phyloP scores from a whole-genome alignment of 805 yeast species.

The Kregervanrija delftensis region DNA sequence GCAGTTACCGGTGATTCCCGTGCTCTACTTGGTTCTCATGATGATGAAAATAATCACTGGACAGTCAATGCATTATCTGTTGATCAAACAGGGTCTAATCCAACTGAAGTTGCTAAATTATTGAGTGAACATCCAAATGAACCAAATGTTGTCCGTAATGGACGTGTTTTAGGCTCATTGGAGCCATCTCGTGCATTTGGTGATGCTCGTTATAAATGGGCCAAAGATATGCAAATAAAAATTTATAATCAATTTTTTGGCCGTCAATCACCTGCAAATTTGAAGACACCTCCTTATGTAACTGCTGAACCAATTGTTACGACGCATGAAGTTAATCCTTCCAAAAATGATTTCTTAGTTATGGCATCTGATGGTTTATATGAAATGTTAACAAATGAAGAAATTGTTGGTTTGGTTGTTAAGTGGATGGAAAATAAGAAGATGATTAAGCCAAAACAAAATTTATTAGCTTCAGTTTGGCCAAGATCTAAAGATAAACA shows the following conservation, averaged over 20 bases:
- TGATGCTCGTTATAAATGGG: constrained; percentile 88
- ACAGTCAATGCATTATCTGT: constrained; percentile 78
- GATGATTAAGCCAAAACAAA: constrained; percentile 44
- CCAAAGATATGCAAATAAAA: constrained; percentile 62
- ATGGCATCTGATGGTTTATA: constrained; percentile 92
- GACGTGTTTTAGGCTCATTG: constrained; percentile 85
- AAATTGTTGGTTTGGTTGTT: constrained; percentile 85
- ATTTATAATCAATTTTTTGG: constrained; percentile 77
- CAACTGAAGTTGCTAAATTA: constrained; percentile 77
- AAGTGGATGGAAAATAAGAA: constrained; percentile 83
- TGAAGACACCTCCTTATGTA: constrained; percentile 91
- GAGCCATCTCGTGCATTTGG: constrained; percentile 98
- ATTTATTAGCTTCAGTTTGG: constrained; percentile 36
- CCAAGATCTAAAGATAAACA: constrained; percentile 29
- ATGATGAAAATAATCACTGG: constrained; percentile 61
- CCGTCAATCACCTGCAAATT: constrained; percentile 61
- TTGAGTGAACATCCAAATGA: constrained; percentile 88
- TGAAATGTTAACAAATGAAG: constrained; percentile 88
- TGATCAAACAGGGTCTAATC: constrained; percentile 93
- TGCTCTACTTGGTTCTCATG: constrained; percentile 74
- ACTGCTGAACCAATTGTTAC: constrained; percentile 94
- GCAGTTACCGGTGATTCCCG: constrained; percentile 97
- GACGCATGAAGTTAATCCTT: constrained; percentile 65
- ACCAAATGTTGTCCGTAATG: constrained; percentile 73
- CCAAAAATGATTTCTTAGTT: constrained; percentile 77